Evolutionary conservation across 2,329 filamentous ascomycete species (phyloP).

Genomic region (Xylariaceae sp.): DNA sequence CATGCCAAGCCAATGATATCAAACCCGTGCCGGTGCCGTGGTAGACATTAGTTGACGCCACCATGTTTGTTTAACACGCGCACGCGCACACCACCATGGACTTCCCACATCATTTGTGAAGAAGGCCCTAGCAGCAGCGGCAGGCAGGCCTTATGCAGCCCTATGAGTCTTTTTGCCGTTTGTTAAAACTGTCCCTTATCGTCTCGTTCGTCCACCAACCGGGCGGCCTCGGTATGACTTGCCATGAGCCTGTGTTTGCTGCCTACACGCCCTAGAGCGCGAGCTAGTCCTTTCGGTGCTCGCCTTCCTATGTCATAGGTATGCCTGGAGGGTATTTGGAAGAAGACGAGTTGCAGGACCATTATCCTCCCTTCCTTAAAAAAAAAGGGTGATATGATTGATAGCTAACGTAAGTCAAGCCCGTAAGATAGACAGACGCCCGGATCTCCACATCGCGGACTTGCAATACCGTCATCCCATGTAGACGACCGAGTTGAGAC

Average conservation of each 20-base stretch:
- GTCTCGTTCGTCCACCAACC: slow-evolving; percentile 8
- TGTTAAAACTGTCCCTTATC: background rate
- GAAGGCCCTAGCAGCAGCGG: slow-evolving; percentile 24
- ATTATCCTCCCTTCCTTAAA: no score
- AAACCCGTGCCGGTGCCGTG: background rate
- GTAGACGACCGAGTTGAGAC: slow-evolving; percentile 7
- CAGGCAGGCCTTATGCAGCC: slow-evolving; percentile 24
- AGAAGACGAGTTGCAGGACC: background rate
- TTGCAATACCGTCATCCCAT: slow-evolving; percentile 1
- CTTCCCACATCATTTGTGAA: slow-evolving; percentile 3
- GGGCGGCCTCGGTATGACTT: background rate
- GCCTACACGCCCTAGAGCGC: background rate
- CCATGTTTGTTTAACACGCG: no score
- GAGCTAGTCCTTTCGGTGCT: background rate
- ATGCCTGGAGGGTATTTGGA: no score
- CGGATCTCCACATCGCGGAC: background rate
- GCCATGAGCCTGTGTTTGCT: background rate
- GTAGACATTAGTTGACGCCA: background rate
- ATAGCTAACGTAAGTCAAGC: background rate
- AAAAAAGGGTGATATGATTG: slow-evolving; percentile 6
- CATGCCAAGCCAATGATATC: slow-evolving; percentile 2
- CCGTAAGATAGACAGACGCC: no score
- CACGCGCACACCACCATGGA: background rate
- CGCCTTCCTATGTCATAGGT: background rate
- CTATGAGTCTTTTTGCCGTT: slow-evolving; percentile 9